phyloP scores from a whole-genome alignment of 495 filamentous ascomycete species.

The Glutinoglossum americanum region DNA sequence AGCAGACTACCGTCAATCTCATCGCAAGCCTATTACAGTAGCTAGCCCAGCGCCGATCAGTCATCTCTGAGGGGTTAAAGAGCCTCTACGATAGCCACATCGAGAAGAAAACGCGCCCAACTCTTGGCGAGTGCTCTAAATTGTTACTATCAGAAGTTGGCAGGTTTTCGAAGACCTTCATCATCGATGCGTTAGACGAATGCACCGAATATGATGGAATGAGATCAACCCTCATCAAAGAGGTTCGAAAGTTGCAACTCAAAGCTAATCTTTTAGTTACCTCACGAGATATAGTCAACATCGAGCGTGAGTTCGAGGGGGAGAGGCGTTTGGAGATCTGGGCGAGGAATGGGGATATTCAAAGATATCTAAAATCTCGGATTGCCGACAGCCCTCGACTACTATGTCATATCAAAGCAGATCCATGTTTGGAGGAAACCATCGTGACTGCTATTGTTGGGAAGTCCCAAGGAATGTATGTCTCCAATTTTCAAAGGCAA shows the following conservation, averaged over 20 bases:
- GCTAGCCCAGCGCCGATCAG: background rate
- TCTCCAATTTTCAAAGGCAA: no score
- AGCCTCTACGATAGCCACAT: background rate
- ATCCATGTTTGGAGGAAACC: conserved; percentile 5
- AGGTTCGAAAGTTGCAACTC: conserved; percentile 6
- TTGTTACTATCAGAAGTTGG: background rate
- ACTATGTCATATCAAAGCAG: conserved; percentile 6
- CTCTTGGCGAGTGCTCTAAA: background rate
- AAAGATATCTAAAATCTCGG: conserved; percentile 12
- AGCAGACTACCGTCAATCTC: background rate
- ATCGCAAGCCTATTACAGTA: background rate
- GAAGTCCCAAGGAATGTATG: conserved; percentile 13
- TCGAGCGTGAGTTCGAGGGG: conserved; percentile 5
- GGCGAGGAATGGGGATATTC: conserved; percentile 13
- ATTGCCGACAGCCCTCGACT: conserved; percentile 8
- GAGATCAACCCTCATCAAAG: conserved; percentile 4
- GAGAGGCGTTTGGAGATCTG: conserved; percentile 10
- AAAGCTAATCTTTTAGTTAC: conserved; percentile 11
- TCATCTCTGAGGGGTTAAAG: background rate
- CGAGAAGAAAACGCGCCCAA: background rate
- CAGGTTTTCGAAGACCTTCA: background rate
- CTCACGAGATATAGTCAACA: conserved; percentile 10
- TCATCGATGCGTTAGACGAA: conserved; percentile 14
- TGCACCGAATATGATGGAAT: conserved; percentile 6
- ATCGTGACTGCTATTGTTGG: conserved; percentile 8